phyloP scores from a whole-genome alignment of 2,329 filamentous ascomycete species.

The Microascus cirrosus region DNA sequence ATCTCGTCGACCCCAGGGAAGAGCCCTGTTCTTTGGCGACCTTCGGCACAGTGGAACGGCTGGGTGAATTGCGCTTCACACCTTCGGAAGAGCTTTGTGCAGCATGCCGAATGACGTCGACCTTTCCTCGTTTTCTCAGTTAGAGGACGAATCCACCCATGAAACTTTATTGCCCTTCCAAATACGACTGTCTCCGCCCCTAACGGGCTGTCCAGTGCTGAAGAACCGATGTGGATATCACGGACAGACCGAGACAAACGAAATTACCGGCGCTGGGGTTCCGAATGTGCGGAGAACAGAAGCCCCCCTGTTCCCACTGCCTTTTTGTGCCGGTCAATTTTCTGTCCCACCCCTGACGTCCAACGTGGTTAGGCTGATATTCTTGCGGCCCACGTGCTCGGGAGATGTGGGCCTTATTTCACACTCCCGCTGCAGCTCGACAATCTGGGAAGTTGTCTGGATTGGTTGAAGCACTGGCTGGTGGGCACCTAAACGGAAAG shows the following conservation, averaged over 20 bases:
- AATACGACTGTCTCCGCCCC: neutral
- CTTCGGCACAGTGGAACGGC: too few relatives aligned
- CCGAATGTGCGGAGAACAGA: neutral
- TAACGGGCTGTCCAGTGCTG: neutral
- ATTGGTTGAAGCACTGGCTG: neutral
- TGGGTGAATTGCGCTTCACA: too few relatives aligned
- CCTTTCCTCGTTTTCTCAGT: neutral
- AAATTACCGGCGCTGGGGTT: neutral
- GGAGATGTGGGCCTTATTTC: neutral
- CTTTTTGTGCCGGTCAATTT: neutral
- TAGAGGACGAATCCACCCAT: too few relatives aligned
- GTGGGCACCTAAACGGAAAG: neutral
- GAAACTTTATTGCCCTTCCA: too few relatives aligned
- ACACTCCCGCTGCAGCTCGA: neutral
- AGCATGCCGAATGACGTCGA: neutral
- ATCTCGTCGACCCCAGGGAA: too few relatives aligned
- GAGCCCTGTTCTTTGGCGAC: too few relatives aligned
- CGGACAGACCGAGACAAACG: neutral
- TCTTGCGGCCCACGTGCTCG: conserved; percentile 1
- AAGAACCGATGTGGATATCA: neutral
- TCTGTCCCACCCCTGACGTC: neutral
- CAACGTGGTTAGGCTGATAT: neutral
- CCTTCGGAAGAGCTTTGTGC: too few relatives aligned
- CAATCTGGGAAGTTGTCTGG: neutral
- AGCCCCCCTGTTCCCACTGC: neutral